Percentiles rank a stretch among this genome's conserved stretches.
Conservation (phyloP, 495 filamentous ascomycete species). For the Trypethelium eluteriae region DNA sequence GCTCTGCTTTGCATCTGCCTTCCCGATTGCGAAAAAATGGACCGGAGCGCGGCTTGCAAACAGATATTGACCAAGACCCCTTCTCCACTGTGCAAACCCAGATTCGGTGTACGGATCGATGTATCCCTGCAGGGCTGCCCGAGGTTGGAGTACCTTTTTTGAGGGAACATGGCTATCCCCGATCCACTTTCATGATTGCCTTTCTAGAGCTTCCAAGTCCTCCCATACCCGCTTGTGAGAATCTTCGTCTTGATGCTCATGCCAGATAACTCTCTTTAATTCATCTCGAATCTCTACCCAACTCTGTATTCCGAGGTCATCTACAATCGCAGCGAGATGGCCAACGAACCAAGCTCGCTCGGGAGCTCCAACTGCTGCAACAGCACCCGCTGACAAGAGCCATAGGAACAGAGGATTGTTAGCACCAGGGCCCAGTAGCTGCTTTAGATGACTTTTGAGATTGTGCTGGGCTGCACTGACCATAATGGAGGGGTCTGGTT, state of each 20-base stretch:
- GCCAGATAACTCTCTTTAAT: not conserved
- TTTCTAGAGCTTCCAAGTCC: not conserved
- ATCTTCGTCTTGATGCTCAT: not conserved
- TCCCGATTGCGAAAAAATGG: no score
- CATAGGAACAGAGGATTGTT: conserved; percentile 18
- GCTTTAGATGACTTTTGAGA: conserved; percentile 2
- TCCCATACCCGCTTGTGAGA: conserved; percentile 5
- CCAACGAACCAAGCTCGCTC: conserved; percentile 22
- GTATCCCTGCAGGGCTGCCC: no score
- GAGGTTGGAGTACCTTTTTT: no score
- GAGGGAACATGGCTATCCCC: not conserved
- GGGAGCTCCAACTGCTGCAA: conserved; percentile 16
- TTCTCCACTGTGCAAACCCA: no score
- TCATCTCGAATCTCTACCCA: conserved; percentile 5
- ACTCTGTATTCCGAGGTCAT: conserved; percentile 15
- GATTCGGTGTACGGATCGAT: no score
- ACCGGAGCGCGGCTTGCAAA: no score
- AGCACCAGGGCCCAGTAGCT: not conserved
- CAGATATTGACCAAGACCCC: no score
- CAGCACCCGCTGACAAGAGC: conserved; percentile 21
- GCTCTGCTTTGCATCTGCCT: no score
- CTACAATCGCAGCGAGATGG: conserved; percentile 18
- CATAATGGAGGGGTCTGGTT: conserved; percentile 1
- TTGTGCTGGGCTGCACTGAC: conserved; percentile 1
- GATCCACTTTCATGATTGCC: not conserved